phyloP scores from a whole-genome alignment of 805 yeast genomes.

The Grigorovia yakushimaensis region DNA sequence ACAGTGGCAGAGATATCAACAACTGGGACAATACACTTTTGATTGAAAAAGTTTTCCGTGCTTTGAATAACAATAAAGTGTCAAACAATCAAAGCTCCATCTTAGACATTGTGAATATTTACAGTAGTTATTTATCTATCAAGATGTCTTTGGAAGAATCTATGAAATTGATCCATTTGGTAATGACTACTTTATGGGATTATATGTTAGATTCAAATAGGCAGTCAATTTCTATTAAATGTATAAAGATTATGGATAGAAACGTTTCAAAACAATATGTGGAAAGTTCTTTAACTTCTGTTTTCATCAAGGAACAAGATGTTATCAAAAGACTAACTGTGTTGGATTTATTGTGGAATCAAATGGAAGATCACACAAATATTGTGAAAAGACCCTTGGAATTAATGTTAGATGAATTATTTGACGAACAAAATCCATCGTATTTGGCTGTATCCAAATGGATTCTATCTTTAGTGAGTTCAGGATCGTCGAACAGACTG shows the following conservation, averaged over 20 bases:
- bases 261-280: conserved; percentile 43
- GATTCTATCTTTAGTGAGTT: conserved; percentile 34
- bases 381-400: conserved; percentile 53
- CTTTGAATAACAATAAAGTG: conserved; percentile 4
- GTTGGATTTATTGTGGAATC: conserved; percentile 65
- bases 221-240: conserved; percentile 64
- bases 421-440: conserved; percentile 34
- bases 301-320: conserved; percentile 35
- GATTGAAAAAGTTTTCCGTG: conserved; percentile 18
- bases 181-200: conserved; percentile 43
- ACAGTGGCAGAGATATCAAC: conserved; percentile 7
- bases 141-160: conserved; percentile 21
- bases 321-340: conserved; percentile 40
- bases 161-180: conserved; percentile 14
- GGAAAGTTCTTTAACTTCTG: conserved; percentile 62
- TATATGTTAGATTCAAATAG: conserved; percentile 39
- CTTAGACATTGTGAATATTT: conserved; percentile 25
- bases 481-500: conserved; percentile 52
- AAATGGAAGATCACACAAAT: conserved; percentile 35
- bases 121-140: conserved; percentile 21
- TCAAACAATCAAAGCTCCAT: conserved; percentile 8
- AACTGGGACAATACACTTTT: conserved; percentile 31
- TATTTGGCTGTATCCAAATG: conserved; percentile 39
- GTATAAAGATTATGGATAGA: conserved; percentile 53
- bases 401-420: conserved; percentile 55